Evolutionary conservation across 495 filamentous ascomycete species (phyloP).

Genomic region (Penicillium psychrofluorescens): DNA sequence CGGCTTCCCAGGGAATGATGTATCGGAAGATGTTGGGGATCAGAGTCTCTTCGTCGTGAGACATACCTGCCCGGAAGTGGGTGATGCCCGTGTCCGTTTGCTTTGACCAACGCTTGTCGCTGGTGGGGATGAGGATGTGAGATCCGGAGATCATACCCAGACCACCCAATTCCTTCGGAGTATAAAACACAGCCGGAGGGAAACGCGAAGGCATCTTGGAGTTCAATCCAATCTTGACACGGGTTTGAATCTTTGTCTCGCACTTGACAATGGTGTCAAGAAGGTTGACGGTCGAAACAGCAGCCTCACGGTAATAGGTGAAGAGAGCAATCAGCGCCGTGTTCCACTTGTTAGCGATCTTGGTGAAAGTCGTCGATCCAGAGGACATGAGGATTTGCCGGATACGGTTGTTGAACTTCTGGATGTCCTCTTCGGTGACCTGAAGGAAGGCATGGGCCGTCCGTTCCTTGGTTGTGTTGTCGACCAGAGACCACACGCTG

Average conservation of each 20-base stretch:
- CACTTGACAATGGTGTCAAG: slow-evolving; percentile 99
- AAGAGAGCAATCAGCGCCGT: slow-evolving; percentile 97
- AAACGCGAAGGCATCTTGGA: slow-evolving; percentile 99
- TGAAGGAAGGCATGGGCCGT: slow-evolving; percentile 98
- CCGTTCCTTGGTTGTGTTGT: slow-evolving; percentile 92
- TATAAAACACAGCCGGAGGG: slow-evolving; percentile 98
- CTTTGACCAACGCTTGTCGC: slow-evolving; percentile 96
- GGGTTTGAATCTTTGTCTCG: slow-evolving; percentile 98
- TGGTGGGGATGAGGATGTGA: slow-evolving; percentile 96
- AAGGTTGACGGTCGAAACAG: slow-evolving; percentile 91
- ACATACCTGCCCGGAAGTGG: slow-evolving; percentile 97
- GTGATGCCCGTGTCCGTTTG: slow-evolving; percentile 97
- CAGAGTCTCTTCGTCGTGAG: slow-evolving; percentile 93
- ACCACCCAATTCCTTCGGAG: slow-evolving; percentile 95
- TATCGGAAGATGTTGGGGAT: slow-evolving; percentile 99
- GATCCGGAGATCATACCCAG: slow-evolving; percentile 99
- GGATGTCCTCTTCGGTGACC: slow-evolving; percentile 96
- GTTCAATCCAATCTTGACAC: slow-evolving; percentile 98
- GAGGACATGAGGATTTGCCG: slow-evolving; percentile 99
- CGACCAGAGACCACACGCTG: slow-evolving; percentile 94
- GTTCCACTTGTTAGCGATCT: slow-evolving; percentile 99
- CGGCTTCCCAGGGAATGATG: slow-evolving; percentile 98
- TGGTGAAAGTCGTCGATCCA: slow-evolving; percentile 97
- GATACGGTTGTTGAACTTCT: slow-evolving; percentile 99
- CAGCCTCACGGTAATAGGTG: slow-evolving; percentile 98